Evolutionary conservation across 106 monocot species (phyloP), one percentile per base, ranked within the genome.

Genomic region (Dendrobium catenatum): DNA sequence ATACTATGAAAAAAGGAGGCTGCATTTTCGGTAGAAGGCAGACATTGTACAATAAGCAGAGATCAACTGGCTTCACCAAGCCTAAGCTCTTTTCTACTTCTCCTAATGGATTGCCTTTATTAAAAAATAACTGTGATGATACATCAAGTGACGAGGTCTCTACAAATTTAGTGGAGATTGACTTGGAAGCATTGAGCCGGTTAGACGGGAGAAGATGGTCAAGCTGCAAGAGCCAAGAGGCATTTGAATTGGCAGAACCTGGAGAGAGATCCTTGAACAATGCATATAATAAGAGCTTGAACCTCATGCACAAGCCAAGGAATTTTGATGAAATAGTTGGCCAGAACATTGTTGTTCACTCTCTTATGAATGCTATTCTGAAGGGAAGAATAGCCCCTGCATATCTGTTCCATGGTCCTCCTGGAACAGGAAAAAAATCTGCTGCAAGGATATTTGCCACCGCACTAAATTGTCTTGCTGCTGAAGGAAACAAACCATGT

Each of bases 171-270:
- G 98, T 85, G 55, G 98, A 95, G 81, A 89, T 98, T 86, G 91
- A 98, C 72, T 83, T 98, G 84, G 94, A 98, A 77, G 92, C 88
- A 43, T 80, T 85, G 44, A 96, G 92, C 77, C 84, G 96, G 31
- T 82, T 96, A 68, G 96, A 96, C 85, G 96, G 96, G 74, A 86
- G 83, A 49, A 87, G 90, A 85, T 96, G 96, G 94, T 96, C 96
- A 55, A 90, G 83, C 80, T 96, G 90, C 66, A 91, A 86, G 94
- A 96, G 90, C 79, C 86, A 89, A 82, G 96, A 96, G 27, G 87
- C 66, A 22, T 19, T 85, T 18, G 88, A 90, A 55, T 20, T 82
- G 46, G 85, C 75, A 24, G 56, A 51, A 77, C 56, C 77, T 84
- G 75, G 46, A 79, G 79, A 33, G 13, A 37, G 19, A 82, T 83